Conservation (phyloP, 495 filamentous ascomycete genomes). For the Alectoria sarmentosa region DNA sequence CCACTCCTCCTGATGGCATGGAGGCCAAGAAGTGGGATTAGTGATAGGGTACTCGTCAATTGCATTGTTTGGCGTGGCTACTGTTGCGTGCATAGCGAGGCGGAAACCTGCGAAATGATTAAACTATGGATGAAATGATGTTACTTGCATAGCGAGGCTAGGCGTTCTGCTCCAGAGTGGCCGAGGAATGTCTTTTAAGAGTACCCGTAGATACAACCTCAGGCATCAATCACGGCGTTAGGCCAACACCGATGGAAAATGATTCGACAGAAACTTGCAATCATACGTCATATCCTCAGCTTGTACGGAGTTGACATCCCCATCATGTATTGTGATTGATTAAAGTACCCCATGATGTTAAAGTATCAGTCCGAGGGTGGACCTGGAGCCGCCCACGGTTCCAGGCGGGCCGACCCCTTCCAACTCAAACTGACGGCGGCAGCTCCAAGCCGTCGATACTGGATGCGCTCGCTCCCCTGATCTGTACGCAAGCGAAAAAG, state of each 20-base stretch:
- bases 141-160: conserved; percentile 3
- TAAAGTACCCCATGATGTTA: background rate
- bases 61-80: background rate
- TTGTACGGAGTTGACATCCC: background rate
- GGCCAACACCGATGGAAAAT: conserved; percentile 4
- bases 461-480: background rate
- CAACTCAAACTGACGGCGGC: background rate
- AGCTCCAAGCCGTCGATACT: too few relatives aligned
- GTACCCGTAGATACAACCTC: background rate
- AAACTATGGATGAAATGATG: background rate
- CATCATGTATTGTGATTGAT: background rate
- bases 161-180: background rate
- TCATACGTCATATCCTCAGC: too few relatives aligned
- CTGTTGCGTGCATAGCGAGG: background rate
- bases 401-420: conserved; percentile 11
- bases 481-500: background rate
- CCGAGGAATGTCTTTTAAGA: background rate
- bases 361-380: background rate
- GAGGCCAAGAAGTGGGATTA: conserved; percentile 58
- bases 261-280: background rate
- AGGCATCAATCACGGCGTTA: conserved; percentile 17
- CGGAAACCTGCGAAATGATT: background rate
- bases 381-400: conserved; percentile 5
- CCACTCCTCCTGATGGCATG: conserved; percentile 68
- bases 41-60: conserved; percentile 27